Conservation (phyloP, 208 protist genomes). For the Crithidia sp. region DNA sequence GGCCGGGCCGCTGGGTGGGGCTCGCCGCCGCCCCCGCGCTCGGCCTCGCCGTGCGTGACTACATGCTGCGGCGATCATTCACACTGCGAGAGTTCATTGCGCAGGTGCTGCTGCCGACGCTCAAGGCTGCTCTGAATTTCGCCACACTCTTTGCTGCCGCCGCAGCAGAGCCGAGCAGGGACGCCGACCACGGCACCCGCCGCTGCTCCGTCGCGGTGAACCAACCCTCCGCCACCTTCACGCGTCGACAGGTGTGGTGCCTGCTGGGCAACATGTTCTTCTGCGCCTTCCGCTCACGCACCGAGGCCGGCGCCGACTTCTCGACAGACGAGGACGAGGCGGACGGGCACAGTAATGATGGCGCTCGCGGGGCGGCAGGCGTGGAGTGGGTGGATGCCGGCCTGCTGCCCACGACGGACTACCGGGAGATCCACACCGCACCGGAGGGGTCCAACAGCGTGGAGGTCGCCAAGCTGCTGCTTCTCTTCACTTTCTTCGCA, state of each 20-base stretch:
- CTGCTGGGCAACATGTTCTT: conserved; percentile 33
- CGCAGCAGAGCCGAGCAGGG: neutral
- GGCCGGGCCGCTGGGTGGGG: conserved; percentile 11
- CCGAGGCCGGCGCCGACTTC: neutral
- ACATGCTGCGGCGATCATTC: conserved; percentile 14
- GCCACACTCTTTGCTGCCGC: neutral
- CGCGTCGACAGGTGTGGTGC: conserved; percentile 22
- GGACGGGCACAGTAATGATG: neutral
- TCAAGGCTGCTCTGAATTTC: conserved; percentile 13
- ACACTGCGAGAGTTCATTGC: conserved; percentile 9
- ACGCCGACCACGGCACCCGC: neutral
- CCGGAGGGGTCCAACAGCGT: conserved; percentile 15
- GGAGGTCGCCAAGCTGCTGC: conserved; percentile 31
- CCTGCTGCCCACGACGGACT: conserved; percentile 29
- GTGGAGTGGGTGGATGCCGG: conserved; percentile 5
- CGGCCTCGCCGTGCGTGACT: conserved; percentile 5
- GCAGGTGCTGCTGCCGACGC: conserved; percentile 20
- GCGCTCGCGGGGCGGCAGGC: neutral
- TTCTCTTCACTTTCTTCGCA: conserved; percentile 36
- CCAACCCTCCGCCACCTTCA: neutral
- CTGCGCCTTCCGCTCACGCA: conserved; percentile 19
- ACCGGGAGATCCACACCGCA: conserved; percentile 28
- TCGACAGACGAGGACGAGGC: neutral
- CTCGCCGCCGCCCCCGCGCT: conserved; percentile 13
- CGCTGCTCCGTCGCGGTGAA: conserved; percentile 2